phyloP scores from a whole-genome alignment of 1,284 basidiomycete species.

The Trichosporon asahii region DNA sequence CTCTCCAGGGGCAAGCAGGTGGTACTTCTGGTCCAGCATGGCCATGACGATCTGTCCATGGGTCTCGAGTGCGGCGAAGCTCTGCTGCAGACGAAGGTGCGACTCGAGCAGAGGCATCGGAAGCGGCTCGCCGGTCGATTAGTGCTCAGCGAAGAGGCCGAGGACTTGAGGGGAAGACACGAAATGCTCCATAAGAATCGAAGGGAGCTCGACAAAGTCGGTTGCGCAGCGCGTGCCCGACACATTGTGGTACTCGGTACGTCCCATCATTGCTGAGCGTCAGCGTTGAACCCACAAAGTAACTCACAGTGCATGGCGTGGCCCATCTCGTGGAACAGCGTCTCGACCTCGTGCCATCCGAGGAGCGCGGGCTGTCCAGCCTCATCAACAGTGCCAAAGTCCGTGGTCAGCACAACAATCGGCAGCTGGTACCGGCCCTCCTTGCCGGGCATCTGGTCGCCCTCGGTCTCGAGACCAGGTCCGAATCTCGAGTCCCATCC shows the following conservation, averaged over 20 bases:
- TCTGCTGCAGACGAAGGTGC: slow-evolving; percentile 50
- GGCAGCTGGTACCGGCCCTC: slow-evolving; percentile 80
- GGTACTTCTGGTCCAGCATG: slow-evolving; percentile 83
- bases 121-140: slow-evolving; percentile 64
- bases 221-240: slow-evolving; percentile 98
- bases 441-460: slow-evolving; percentile 53
- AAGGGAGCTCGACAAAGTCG: slow-evolving; percentile 96
- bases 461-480: slow-evolving; percentile 42
- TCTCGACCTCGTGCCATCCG: slow-evolving; percentile 91
- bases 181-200: slow-evolving; percentile 97
- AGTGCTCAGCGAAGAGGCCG: slow-evolving; percentile 66
- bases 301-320: slow-evolving; percentile 96
- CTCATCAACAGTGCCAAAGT: slow-evolving; percentile 64
- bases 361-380: slow-evolving; percentile 65
- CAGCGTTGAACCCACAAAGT: background rate
- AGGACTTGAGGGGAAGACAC: slow-evolving; percentile 79
- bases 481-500: slow-evolving; percentile 45
- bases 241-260: slow-evolving; percentile 96
- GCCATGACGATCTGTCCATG: slow-evolving; percentile 90
- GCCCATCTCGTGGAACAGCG: slow-evolving; percentile 98
- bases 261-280: slow-evolving; percentile 82
- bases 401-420: slow-evolving; percentile 84
- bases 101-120: slow-evolving; percentile 59
- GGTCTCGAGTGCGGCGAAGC: slow-evolving; percentile 64
- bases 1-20: slow-evolving; percentile 60